A percentile compares a stretch with the other conserved stretches of the same genome.
Evolutionary conservation across 2,329 filamentous ascomycete species (phyloP).

Genomic region (Phaeosphaeriaceae sp.): DNA sequence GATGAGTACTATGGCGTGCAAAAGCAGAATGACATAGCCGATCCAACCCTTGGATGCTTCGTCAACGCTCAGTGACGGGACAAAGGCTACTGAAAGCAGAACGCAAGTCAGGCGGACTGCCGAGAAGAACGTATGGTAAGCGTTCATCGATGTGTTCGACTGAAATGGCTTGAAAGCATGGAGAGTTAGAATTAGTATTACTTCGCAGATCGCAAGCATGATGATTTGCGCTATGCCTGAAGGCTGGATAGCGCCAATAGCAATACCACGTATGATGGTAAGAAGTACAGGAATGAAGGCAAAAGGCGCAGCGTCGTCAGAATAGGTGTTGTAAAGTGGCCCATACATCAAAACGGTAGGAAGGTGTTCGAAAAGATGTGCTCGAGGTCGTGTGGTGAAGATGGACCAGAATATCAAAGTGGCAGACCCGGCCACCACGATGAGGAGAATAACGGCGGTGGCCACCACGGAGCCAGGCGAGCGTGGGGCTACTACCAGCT

Average conservation of each 20-base stretch:
- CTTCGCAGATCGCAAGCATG: slow-evolving; percentile 90
- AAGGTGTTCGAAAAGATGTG: slow-evolving; percentile 91
- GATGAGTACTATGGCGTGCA: slow-evolving; percentile 84
- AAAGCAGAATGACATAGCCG: slow-evolving; percentile 86
- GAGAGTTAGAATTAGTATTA: slow-evolving; percentile 85
- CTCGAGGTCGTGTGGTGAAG: slow-evolving; percentile 79
- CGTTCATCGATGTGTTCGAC: slow-evolving; percentile 93
- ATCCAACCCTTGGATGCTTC: slow-evolving; percentile 91
- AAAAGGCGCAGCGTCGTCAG: slow-evolving; percentile 89
- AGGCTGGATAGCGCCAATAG: slow-evolving; percentile 90
- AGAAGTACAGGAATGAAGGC: slow-evolving; percentile 86
- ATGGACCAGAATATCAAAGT: slow-evolving; percentile 84
- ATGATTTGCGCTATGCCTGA: slow-evolving; percentile 94
- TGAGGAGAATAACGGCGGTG: slow-evolving; percentile 76
- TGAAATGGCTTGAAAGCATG: slow-evolving; percentile 92
- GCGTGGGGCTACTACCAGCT: slow-evolving; percentile 76
- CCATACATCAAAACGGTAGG: slow-evolving; percentile 89
- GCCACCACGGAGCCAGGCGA: slow-evolving; percentile 77
- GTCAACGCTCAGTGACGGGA: slow-evolving; percentile 79
- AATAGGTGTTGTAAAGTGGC: slow-evolving; percentile 96
- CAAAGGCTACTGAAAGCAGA: slow-evolving; percentile 70
- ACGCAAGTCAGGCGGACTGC: slow-evolving; percentile 75
- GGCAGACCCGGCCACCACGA: slow-evolving; percentile 76
- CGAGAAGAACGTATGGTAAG: slow-evolving; percentile 88
- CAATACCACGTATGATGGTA: slow-evolving; percentile 85